Base-by-base conservation (phyloP, 345 rosid species). In the Gossypium arboreum region DNA sequence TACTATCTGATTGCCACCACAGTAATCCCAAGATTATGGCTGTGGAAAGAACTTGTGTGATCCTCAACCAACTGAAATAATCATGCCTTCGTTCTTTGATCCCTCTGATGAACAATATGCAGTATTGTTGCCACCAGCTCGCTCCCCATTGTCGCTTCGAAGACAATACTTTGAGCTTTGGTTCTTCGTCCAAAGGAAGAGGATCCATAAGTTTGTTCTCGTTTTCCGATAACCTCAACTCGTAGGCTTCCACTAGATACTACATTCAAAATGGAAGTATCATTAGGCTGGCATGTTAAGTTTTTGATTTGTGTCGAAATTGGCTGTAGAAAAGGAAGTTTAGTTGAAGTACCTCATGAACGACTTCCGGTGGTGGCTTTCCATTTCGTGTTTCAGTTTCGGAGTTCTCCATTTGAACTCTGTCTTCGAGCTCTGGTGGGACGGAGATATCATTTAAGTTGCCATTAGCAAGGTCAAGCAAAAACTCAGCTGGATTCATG, bases 401-500 rank as follows among this genome's bases (percentile, higher is more conserved):
- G 25, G 86, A 75, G 62, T 83, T 90, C 43, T 85, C 96, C 66
- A 83, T 84, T 73, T 91, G 98, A 56, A 93, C 97, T 84, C 83
- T 91, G 77, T 95, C 99, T 13, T 95, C 92, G 60, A 95, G 76
- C 81, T 95, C 97, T 9, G 94, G 88, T 41, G 98, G 99, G 16
- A 93, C 84, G 9, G 99, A 93, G 71, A 93, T 89, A 74, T 90
- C 97, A 11, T 81, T 87, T 58, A 90, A 67, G 84, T 93, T 93
- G 18, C 98, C 99, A 17, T 95, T 95, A 13, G 99, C 98, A 22
- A 95, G 97, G 86, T 95, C 99, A 8, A 95, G 88, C 81, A 95
- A 81, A 85, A 93, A 92, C 84, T 95, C 99, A 47, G 98, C 98
- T 2, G 97, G 99, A 77, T 95, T 95, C 97, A 95, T 95, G 76